Percentiles rank a stretch among this genome's conserved stretches.
These are phyloP conservation scores for Nicotiana paniculata DNA, from an alignment of 257 asterid genomes.

Conservation along the genomic window DNA sequence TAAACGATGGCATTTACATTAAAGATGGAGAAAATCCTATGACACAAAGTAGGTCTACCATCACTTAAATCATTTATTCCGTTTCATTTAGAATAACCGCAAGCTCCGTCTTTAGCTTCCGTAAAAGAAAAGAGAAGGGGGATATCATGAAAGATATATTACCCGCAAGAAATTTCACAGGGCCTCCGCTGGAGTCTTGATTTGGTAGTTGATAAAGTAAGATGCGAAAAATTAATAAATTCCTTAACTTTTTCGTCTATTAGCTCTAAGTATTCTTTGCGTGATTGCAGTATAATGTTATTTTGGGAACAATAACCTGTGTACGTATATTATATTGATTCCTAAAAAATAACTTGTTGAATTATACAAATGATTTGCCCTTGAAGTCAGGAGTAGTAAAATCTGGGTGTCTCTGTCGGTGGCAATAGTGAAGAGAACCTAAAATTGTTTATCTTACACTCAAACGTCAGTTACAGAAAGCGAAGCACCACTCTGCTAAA, in stretches of 20 bases:
- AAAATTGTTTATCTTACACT: not conserved
- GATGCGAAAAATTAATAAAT: not conserved
- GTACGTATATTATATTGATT: not conserved
- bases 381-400: not conserved
- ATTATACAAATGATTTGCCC: not conserved
- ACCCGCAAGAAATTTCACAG: not conserved
- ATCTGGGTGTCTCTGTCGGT: not conserved
- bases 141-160: not conserved
- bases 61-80: too few relatives aligned
- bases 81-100: too few relatives aligned
- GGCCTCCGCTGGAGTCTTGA: not conserved
- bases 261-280: not conserved
- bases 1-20: not conserved
- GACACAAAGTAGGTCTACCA: too few relatives aligned
- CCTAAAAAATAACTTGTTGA: not conserved
- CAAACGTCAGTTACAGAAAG: not conserved
- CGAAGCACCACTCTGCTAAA: not conserved
- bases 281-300: not conserved
- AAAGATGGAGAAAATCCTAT: not conserved
- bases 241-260: not conserved
- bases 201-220: slow-evolving; percentile 1
- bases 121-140: too few relatives aligned
- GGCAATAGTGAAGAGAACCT: not conserved
- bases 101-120: too few relatives aligned
- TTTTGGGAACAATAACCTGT: not conserved